Conservation (phyloP, 2,329 filamentous ascomycete species). For the Alternaria tenuissima region DNA sequence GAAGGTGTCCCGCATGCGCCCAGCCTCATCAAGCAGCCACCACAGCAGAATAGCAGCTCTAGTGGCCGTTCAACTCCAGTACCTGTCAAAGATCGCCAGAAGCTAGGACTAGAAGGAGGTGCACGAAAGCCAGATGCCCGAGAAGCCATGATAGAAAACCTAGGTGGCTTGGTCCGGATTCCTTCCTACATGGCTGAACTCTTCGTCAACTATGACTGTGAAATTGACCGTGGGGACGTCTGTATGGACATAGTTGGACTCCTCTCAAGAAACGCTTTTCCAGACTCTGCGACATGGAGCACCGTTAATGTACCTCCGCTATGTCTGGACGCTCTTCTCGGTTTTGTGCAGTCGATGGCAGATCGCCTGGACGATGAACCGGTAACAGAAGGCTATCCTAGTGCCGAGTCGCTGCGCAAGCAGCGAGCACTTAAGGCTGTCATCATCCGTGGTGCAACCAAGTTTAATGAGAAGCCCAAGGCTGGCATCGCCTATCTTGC, state of each 20-base stretch:
- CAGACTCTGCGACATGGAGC: conserved; percentile 98
- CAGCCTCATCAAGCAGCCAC: conserved; percentile 80
- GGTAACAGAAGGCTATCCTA: conserved; percentile 69
- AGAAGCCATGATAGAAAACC: conserved; percentile 97
- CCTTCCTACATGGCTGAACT: conserved; percentile 94
- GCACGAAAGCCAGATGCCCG: conserved; percentile 91
- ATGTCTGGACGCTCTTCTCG: conserved; percentile 88
- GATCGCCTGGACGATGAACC: conserved; percentile 81
- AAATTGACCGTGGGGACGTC: conserved; percentile 87
- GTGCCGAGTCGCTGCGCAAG: conserved; percentile 70
- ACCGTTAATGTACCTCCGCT: conserved; percentile 96
- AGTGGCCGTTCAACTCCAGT: conserved; percentile 92
- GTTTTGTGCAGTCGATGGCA: conserved; percentile 90
- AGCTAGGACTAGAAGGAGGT: conserved; percentile 89
- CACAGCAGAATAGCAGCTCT: conserved; percentile 66
- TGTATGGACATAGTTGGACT: conserved; percentile 96
- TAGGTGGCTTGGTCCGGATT: conserved; percentile 90
- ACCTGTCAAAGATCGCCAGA: conserved; percentile 89
- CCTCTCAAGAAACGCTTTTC: conserved; percentile 90
- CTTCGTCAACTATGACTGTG: conserved; percentile 98
- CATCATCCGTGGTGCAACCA: conserved; percentile 85
- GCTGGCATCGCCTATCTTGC: conserved; percentile 85
- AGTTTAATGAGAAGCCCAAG: conserved; percentile 96
- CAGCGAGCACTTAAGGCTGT: conserved; percentile 83
- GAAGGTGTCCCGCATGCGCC: conserved; percentile 91